Evolutionary conservation across 371 early-diverging fungal genomes (phyloP).

Genomic region (Coemansia sp.): DNA sequence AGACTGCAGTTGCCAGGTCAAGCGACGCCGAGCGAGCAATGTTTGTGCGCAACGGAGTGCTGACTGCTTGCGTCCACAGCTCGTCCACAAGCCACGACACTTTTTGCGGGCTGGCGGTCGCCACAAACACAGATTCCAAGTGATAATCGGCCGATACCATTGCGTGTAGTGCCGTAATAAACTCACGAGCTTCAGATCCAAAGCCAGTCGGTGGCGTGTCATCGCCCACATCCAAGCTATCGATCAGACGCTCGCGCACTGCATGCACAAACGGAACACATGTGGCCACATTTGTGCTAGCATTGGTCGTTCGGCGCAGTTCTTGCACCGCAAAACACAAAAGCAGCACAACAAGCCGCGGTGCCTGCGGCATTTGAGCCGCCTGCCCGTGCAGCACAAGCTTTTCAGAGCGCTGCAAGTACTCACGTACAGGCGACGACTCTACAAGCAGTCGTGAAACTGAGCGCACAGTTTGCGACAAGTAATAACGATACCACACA

Average conservation of each 20-base stretch:
- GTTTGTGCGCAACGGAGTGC: neutral
- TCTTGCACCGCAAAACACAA: slow-evolving; percentile 1
- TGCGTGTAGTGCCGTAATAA: neutral
- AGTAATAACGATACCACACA: slow-evolving; percentile 23
- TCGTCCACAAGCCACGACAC: slow-evolving; percentile 13
- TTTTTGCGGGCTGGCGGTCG: neutral
- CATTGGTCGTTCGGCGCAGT: neutral
- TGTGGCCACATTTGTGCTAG: no score
- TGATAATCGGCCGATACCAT: neutral
- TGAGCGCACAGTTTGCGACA: slow-evolving; percentile 18
- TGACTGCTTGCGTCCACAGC: slow-evolving; percentile 21
- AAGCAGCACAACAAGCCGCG: neutral
- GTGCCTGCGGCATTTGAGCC: neutral
- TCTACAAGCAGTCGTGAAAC: slow-evolving; percentile 1
- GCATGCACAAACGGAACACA: neutral
- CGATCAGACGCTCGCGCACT: neutral
- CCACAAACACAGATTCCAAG: neutral
- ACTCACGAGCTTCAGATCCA: neutral
- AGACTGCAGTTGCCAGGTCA: neutral
- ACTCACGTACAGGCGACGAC: neutral
- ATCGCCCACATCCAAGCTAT: neutral
- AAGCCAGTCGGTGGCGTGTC: neutral
- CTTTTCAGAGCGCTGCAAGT: neutral
- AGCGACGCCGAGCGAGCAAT: neutral
- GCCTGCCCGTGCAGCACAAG: no score